These are phyloP conservation scores for Nematodospora valgi DNA, from an alignment of 805 yeast genomes.

Conservation along the genomic window DNA sequence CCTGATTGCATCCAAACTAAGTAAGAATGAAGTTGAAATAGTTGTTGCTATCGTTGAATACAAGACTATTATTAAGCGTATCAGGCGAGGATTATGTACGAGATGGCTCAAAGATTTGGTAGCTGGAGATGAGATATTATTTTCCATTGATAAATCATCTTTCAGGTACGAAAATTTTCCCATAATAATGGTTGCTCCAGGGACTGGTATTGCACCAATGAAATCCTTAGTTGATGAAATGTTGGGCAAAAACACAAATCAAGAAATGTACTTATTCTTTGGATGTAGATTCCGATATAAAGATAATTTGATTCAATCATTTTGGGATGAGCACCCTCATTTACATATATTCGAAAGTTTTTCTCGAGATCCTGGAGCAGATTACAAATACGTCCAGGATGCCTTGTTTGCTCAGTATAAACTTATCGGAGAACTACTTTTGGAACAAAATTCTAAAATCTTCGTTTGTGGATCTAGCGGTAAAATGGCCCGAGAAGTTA, in stretches of 20 bases:
- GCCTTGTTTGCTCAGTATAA: slow-evolving; percentile 50
- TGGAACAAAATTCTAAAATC: slow-evolving; percentile 55
- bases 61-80: slow-evolving; percentile 70
- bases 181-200: slow-evolving; percentile 79
- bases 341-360: slow-evolving; percentile 41
- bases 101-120: slow-evolving; percentile 59
- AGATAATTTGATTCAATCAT: slow-evolving; percentile 64
- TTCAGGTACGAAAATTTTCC: slow-evolving; percentile 30
- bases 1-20: slow-evolving; percentile 71
- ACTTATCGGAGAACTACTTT: slow-evolving; percentile 49
- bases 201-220: slow-evolving; percentile 96
- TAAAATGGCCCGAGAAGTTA: slow-evolving; percentile 84
- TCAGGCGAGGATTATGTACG: slow-evolving; percentile 81
- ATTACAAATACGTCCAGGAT: slow-evolving; percentile 71
- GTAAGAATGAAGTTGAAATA: slow-evolving; percentile 48
- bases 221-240: slow-evolving; percentile 57
- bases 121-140: slow-evolving; percentile 48
- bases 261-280: slow-evolving; percentile 54
- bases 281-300: slow-evolving; percentile 68
- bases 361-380: slow-evolving; percentile 45
- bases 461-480: slow-evolving; percentile 94
- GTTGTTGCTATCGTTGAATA: slow-evolving; percentile 86
- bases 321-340: slow-evolving; percentile 38
- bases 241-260: slow-evolving; percentile 13
- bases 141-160: slow-evolving; percentile 46